These are phyloP conservation scores for Mimosa bimucronata DNA, from an alignment of 306 rosid genomes.

Conservation along the genomic window DNA sequence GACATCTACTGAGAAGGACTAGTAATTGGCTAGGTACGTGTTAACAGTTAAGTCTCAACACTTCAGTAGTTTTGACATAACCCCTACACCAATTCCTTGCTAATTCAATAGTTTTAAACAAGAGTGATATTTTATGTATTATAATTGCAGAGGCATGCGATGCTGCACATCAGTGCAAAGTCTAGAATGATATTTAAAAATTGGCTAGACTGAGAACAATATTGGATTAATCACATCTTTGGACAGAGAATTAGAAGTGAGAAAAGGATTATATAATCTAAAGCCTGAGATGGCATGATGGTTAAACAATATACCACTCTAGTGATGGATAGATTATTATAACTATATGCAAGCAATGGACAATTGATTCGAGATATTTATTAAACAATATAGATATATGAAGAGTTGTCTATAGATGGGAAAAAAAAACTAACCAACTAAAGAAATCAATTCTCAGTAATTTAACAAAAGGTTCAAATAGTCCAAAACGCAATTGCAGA, in stretches of 20 bases:
- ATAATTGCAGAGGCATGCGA: neutral
- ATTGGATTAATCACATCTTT: neutral
- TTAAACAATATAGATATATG: too few relatives aligned
- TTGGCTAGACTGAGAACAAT: slow-evolving; percentile 19
- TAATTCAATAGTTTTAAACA: neutral
- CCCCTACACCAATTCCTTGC: neutral
- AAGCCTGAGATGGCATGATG: slow-evolving; percentile 25
- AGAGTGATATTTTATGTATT: neutral
- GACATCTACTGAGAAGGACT: neutral
- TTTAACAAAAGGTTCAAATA: too few relatives aligned
- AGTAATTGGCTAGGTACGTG: neutral
- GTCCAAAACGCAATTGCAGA: too few relatives aligned
- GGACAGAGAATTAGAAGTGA: neutral
- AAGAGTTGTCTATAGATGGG: too few relatives aligned
- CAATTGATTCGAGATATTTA: too few relatives aligned
- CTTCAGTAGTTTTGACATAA: too few relatives aligned
- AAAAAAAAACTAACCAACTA: too few relatives aligned
- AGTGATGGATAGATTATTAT: too few relatives aligned
- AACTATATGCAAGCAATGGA: too few relatives aligned
- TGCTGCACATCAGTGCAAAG: slow-evolving; percentile 8
- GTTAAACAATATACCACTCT: neutral
- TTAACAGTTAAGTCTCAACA: neutral
- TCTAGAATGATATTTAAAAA: slow-evolving; percentile 9
- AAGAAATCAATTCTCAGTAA: too few relatives aligned
- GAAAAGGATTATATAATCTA: neutral